phyloP scores from a whole-genome alignment of 306 rosid species.

The Cucurbita ficifolia region DNA sequence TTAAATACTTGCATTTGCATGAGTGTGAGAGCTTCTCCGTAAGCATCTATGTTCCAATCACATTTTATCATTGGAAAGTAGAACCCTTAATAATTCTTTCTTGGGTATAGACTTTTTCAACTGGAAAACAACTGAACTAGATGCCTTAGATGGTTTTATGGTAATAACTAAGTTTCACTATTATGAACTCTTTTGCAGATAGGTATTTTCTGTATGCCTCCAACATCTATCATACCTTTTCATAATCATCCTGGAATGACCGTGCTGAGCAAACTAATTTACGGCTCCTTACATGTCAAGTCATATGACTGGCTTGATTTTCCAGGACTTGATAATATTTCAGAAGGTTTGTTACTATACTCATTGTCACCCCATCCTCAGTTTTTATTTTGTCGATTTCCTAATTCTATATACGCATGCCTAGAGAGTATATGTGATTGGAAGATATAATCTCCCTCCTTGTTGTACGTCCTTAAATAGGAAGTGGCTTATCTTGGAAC shows the following conservation, averaged over 20 bases:
- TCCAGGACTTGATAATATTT: conserved; percentile 35
- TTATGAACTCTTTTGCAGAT: conserved; percentile 37
- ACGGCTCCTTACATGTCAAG: conserved; percentile 65
- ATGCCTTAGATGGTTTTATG: neutral
- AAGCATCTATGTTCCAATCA: conserved; percentile 17
- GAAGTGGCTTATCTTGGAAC: neutral
- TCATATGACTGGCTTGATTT: conserved; percentile 85
- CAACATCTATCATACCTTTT: conserved; percentile 74
- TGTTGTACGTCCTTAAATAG: neutral
- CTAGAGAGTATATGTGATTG: neutral
- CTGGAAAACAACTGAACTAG: neutral
- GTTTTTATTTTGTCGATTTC: neutral
- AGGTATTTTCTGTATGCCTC: conserved; percentile 96
- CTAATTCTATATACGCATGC: neutral
- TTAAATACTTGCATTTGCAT: conserved; percentile 79
- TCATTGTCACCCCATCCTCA: neutral
- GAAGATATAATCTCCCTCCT: neutral
- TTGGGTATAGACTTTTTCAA: neutral
- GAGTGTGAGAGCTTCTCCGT: conserved; percentile 78
- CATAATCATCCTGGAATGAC: conserved; percentile 98
- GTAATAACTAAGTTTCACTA: neutral
- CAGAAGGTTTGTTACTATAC: conserved; percentile 43
- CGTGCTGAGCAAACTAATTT: conserved; percentile 87
- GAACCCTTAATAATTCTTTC: neutral
- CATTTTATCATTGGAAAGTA: neutral